Base-by-base conservation (phyloP, 2,329 filamentous ascomycete species). In the Periconia digitata region DNA sequence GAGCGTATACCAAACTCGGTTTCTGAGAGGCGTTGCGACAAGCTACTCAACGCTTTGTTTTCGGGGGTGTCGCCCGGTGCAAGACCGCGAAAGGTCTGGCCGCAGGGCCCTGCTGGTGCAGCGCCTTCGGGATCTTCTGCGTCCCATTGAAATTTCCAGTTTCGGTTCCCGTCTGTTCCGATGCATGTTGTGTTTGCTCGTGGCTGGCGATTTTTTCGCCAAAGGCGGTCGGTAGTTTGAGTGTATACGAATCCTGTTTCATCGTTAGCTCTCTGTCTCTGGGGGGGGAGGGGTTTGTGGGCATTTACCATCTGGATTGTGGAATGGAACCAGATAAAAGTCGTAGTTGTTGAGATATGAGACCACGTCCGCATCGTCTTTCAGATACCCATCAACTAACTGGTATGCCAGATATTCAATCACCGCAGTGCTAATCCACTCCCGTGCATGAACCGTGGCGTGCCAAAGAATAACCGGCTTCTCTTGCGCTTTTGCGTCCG, bases 301-400 rank as follows among this genome's bases (percentile, higher is more conserved):
- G n/a, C n/a, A 27, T 13, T 27, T 27, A 27, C 53, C 51, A 10
- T 50, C 47, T 13, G 50, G 50, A 24, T 53, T 53, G 18, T 47
- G 40, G 21, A 53, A 36, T 1, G 50, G 49, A 22, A 52, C 49
- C 49, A 85, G 74, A 58, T 82, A 84, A 50, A 83, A 82, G 63
- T 86, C 84, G 58, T 82, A 83, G 43, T 73, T 78, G 59, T 84
- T 76, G 6, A 85, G 68, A 18, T 79, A 72, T 2, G 63, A 55
- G 4, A 27, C 18, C 27, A 29, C 40, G 18, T 43, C 29, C 12
- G 21, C 40, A 20, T 43, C 40, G 24, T 23, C 40, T 6, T 22
- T 27, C 23, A 27, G 24, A 27, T 29, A 32, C 8, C 40, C 40
- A 18, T 43, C 21, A 20, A 42, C 23, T 6, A 42, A 21, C 16